Evolutionary conservation across 768 basidiomycete genomes (phyloP).

Genomic region (Suillus cothurnatus): DNA sequence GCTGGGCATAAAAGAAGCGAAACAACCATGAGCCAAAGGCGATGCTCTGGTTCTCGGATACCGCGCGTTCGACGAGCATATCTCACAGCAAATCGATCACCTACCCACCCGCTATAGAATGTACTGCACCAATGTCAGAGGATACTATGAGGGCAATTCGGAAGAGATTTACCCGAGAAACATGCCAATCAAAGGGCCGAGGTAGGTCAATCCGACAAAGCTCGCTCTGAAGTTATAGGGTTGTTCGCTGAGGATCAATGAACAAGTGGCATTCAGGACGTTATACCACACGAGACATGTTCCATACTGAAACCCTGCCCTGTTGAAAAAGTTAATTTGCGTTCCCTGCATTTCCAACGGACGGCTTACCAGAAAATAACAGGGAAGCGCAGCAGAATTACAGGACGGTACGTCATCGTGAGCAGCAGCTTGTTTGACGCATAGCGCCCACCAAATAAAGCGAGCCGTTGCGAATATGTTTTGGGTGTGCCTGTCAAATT

Average conservation of each 20-base stretch:
- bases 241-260: conserved; percentile 20
- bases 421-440: conserved; percentile 22
- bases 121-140: conserved; percentile 13
- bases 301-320: conserved; percentile 26
- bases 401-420: conserved; percentile 22
- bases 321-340: conserved; percentile 1
- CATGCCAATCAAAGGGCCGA: conserved; percentile 25
- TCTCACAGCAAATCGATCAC: conserved; percentile 23
- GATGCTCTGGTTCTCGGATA: conserved; percentile 23
- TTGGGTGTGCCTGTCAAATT: conserved; percentile 17
- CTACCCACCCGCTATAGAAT: conserved; percentile 22
- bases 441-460: conserved; percentile 18
- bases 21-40: conserved; percentile 27
- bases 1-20: conserved; percentile 20
- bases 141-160: not conserved
- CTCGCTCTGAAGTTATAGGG: conserved; percentile 27
- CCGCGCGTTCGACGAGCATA: conserved; percentile 20
- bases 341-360: not conserved
- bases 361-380: conserved; percentile 20
- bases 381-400: conserved; percentile 22
- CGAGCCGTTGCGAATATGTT: conserved; percentile 16
- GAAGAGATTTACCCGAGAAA: conserved; percentile 15
- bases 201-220: conserved; percentile 22
- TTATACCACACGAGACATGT: conserved; percentile 26
- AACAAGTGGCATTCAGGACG: conserved; percentile 24